phyloP scores from a whole-genome alignment of 2,329 filamentous ascomycete genomes.

The Ophiostoma triangulosporum region DNA sequence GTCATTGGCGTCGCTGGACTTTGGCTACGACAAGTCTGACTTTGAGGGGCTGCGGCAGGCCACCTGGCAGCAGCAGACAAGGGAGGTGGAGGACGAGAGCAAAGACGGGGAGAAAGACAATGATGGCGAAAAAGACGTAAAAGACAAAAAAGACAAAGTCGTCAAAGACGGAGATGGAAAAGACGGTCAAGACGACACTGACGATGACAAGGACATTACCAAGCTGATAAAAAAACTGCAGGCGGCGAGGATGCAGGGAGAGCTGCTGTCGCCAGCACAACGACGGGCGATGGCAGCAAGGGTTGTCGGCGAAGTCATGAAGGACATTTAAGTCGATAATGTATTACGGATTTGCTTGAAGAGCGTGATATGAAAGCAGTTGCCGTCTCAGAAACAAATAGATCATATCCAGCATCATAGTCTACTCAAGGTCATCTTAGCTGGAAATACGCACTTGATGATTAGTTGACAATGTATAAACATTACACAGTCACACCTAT shows the following conservation, averaged over 20 bases:
- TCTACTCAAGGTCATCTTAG: too few species aligned
- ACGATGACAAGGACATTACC: constrained; percentile 46
- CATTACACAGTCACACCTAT: too few species aligned
- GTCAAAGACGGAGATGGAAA: constrained; percentile 12
- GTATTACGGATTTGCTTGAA: too few species aligned
- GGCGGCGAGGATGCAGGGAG: constrained; percentile 45
- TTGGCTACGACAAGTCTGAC: constrained; percentile 38
- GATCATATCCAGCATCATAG: too few species aligned
- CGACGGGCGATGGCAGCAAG: constrained; percentile 45
- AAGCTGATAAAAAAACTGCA: constrained; percentile 51
- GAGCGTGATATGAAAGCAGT: too few species aligned
- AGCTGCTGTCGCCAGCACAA: constrained; percentile 46
- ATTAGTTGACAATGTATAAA: too few species aligned
- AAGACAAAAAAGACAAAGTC: constrained; percentile 32
- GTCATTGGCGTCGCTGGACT: constrained; percentile 25
- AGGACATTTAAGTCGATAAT: constrained; percentile 29
- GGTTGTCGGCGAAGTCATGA: constrained; percentile 52
- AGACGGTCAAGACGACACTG: constrained; percentile 29
- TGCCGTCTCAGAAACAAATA: too few species aligned
- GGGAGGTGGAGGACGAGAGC: constrained; percentile 2
- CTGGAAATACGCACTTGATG: too few species aligned
- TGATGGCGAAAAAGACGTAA: constrained; percentile 28
- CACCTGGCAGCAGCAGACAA: constrained; percentile 30
- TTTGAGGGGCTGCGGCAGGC: constrained; percentile 38
- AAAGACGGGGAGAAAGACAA: background rate